phyloP scores from a whole-genome alignment of 192 early-diverging fungal genomes.

The Dissophora globulifera region DNA sequence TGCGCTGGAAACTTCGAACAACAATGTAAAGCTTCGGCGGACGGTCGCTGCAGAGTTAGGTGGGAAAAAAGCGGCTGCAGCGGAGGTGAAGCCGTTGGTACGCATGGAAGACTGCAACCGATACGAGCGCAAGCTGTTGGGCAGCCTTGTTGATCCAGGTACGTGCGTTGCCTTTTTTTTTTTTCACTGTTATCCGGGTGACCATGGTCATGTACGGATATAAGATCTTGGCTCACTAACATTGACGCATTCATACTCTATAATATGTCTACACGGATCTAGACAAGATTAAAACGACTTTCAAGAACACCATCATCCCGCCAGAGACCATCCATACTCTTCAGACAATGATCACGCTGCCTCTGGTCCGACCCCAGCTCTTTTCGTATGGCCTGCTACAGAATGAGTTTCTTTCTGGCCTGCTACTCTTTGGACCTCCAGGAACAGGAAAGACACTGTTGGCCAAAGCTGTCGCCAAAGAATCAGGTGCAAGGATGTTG shows the following conservation, averaged over 20 bases:
- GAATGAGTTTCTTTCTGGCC: constrained; percentile 75
- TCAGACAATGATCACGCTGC: constrained; percentile 85
- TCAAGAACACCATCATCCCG: constrained; percentile 81
- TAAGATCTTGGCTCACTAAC: no score
- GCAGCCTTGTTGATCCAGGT: constrained; percentile 85
- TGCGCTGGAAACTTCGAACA: constrained; percentile 31
- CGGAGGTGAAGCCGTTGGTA: constrained; percentile 29
- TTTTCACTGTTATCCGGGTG: neutral
- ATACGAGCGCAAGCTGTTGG: constrained; percentile 82
- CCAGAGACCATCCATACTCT: constrained; percentile 84
- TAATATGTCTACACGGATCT: constrained; percentile 31
- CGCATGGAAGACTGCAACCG: constrained; percentile 57
- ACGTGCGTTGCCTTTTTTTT: constrained; percentile 12
- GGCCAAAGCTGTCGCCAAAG: constrained; percentile 87
- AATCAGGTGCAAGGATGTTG: constrained; percentile 80
- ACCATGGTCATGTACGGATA: neutral
- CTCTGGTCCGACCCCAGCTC: constrained; percentile 79
- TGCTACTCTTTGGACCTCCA: constrained; percentile 88
- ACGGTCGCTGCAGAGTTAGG: constrained; percentile 9
- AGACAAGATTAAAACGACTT: constrained; percentile 66
- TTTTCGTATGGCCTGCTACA: constrained; percentile 77
- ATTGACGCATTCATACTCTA: no score
- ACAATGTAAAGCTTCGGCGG: constrained; percentile 22
- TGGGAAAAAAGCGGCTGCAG: constrained; percentile 11
- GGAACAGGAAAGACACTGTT: constrained; percentile 91